Evolutionary conservation across 306 rosid species (phyloP).

Genomic region (Cicer bijugum): DNA sequence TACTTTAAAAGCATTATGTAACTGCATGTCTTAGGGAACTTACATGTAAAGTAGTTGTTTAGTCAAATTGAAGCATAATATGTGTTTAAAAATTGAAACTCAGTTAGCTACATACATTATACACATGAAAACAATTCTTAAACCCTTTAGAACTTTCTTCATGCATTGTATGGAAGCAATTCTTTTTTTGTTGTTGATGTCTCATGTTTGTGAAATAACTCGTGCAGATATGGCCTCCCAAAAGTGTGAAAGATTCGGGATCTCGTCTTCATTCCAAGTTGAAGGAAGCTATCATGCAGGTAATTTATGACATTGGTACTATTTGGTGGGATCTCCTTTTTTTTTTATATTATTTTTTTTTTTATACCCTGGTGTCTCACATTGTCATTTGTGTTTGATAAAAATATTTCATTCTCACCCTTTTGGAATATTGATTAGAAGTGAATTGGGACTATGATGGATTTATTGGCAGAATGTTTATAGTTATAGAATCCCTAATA

Average conservation of each 20-base stretch:
- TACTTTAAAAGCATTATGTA: conserved; percentile 21
- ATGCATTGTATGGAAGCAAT: neutral
- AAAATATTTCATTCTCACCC: neutral
- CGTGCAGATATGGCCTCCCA: conserved; percentile 98
- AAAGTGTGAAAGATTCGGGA: conserved; percentile 91
- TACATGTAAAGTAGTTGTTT: conserved; percentile 21
- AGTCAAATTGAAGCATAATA: conserved; percentile 27
- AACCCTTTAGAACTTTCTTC: conserved; percentile 32
- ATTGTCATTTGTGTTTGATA: conserved; percentile 4
- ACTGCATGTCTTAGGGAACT: conserved; percentile 11
- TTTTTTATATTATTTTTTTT: conserved; percentile 11
- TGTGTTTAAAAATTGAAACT: conserved; percentile 25
- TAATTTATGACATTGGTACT: conserved; percentile 40
- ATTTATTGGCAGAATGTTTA: conserved; percentile 34
- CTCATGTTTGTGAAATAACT: conserved; percentile 38
- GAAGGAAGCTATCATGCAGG: conserved; percentile 97
- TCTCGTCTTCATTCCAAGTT: conserved; percentile 82
- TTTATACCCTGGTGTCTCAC: conserved; percentile 29
- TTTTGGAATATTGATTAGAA: conserved; percentile 37
- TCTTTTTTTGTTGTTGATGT: neutral
- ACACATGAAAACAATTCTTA: conserved; percentile 25
- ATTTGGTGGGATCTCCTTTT: conserved; percentile 1
- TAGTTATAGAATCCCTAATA: conserved; percentile 12
- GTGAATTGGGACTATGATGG: conserved; percentile 6
- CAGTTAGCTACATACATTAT: conserved; percentile 7